Conservation (phyloP, 306 rosid genomes). For the Pueraria montana region DNA sequence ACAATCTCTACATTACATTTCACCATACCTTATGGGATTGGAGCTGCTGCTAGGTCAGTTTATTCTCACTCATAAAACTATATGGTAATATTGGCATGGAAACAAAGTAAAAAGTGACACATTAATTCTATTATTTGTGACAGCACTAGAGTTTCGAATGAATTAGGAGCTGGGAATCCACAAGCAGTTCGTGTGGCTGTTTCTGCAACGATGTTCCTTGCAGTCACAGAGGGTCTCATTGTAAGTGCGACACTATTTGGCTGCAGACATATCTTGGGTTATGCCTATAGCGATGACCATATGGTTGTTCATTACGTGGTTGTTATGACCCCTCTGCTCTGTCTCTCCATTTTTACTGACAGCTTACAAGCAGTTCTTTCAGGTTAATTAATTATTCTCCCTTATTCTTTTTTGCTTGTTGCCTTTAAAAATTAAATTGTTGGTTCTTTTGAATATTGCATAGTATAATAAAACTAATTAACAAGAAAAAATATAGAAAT, state of each 20-base stretch:
- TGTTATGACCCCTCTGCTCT: conserved; percentile 49
- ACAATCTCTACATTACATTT: conserved; percentile 72
- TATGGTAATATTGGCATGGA: no score
- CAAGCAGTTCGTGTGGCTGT: conserved; percentile 47
- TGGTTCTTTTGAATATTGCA: no score
- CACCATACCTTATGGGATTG: conserved; percentile 69
- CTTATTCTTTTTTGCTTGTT: neutral
- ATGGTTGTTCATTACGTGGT: conserved; percentile 48
- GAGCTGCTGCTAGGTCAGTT: conserved; percentile 70
- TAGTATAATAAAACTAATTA: neutral
- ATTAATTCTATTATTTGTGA: neutral
- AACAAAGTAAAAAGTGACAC: conserved; percentile 24
- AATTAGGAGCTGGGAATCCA: conserved; percentile 60
- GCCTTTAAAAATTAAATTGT: no score
- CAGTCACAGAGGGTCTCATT: conserved; percentile 46
- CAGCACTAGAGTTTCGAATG: conserved; percentile 61
- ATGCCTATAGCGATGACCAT: conserved; percentile 52
- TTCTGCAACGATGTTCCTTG: conserved; percentile 37
- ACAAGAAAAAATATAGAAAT: no score
- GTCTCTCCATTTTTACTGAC: conserved; percentile 55
- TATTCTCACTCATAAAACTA: neutral
- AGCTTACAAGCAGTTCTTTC: conserved; percentile 59
- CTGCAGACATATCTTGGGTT: conserved; percentile 49
- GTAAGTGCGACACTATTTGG: conserved; percentile 38
- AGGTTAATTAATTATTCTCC: conserved; percentile 33